phyloP scores from a whole-genome alignment of 345 rosid genomes.

The Citrus cavaleriei region DNA sequence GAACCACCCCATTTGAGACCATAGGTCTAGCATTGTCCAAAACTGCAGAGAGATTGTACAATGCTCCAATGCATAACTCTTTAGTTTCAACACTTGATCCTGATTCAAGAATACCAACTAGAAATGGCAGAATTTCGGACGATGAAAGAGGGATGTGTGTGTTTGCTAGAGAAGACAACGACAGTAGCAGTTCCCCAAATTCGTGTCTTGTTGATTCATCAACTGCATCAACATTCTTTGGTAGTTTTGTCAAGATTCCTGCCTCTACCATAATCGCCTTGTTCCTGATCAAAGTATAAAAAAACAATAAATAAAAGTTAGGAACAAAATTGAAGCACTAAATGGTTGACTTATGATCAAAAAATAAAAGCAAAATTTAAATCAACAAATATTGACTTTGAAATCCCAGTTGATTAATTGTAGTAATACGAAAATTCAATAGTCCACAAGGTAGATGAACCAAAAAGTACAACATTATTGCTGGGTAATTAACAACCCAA shows the following conservation, averaged over 20 bases:
- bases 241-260: slow-evolving; percentile 68
- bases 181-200: slow-evolving; percentile 54
- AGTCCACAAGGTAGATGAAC: background rate
- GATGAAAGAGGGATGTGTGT: slow-evolving; percentile 44
- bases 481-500: background rate
- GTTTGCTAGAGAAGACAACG: slow-evolving; percentile 55
- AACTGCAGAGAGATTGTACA: slow-evolving; percentile 51
- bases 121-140: slow-evolving; percentile 48
- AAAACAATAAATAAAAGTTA: no score
- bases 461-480: background rate
- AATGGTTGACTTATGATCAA: background rate
- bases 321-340: background rate
- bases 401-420: background rate
- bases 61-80: slow-evolving; percentile 50
- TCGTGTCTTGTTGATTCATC: slow-evolving; percentile 54
- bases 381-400: slow-evolving; percentile 2
- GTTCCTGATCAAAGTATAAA: slow-evolving; percentile 44
- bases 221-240: slow-evolving; percentile 32
- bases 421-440: background rate
- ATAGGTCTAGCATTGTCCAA: slow-evolving; percentile 64
- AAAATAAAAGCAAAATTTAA: background rate
- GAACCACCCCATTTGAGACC: slow-evolving; percentile 48
- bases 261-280: slow-evolving; percentile 78
- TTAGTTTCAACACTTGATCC: slow-evolving; percentile 45
- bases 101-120: slow-evolving; percentile 48